A percentile compares a stretch with the other conserved stretches of the same genome.
phyloP scores from a whole-genome alignment of 768 basidiomycete species.

The Suillus alpinus region DNA sequence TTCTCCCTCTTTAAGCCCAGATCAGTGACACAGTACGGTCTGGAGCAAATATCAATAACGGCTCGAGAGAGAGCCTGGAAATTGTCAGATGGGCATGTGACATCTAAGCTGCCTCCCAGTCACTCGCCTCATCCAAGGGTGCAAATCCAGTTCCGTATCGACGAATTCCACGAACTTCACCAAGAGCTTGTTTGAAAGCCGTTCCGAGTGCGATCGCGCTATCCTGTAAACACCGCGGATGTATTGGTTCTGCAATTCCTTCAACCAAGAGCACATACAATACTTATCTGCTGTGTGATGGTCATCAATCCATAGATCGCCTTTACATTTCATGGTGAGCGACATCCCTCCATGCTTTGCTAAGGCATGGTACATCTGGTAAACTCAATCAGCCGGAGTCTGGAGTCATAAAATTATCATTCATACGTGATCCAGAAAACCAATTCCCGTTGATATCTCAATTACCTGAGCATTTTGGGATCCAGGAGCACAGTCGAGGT shows the following conservation, averaged over 20 bases:
- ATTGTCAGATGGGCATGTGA: conserved; percentile 6
- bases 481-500: conserved; percentile 77
- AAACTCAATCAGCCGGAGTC: conserved; percentile 4
- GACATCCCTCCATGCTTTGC: conserved; percentile 98
- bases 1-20: conserved; percentile 87
- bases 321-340: conserved; percentile 84
- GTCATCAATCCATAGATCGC: conserved; percentile 97
- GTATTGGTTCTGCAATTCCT: conserved; percentile 9
- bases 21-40: conserved; percentile 93
- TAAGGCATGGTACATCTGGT: conserved; percentile 94
- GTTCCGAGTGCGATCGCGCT: conserved; percentile 83
- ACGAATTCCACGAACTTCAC: conserved; percentile 90
- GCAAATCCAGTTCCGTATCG: conserved; percentile 97
- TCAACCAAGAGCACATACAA: conserved; percentile 10
- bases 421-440: conserved; percentile 95
- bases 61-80: conserved; percentile 87
- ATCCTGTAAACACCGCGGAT: conserved; percentile 56
- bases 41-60: conserved; percentile 97
- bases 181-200: conserved; percentile 93
- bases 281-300: conserved; percentile 97
- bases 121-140: conserved; percentile 88
- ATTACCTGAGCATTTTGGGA: conserved; percentile 67
- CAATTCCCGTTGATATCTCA: conserved; percentile 88
- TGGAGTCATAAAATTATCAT: neutral
- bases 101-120: conserved; percentile 11